Evolutionary conservation across 1,139 yeast species (phyloP), one percentile per base, ranked within the genome.

Genomic region (Debaryomyces psychrophilus): DNA sequence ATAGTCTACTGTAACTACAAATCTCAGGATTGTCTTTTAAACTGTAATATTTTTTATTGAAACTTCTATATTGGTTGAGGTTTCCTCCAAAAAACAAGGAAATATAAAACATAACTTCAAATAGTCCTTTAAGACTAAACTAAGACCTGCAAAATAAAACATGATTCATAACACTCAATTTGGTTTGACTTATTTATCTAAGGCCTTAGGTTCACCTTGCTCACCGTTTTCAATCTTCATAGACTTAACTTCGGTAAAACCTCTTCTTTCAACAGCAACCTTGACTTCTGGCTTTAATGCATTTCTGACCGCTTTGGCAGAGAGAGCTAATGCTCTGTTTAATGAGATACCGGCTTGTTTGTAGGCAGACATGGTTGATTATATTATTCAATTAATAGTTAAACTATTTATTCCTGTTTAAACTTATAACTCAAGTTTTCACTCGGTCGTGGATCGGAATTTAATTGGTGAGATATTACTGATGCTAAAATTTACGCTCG

Each of bases 221-320:
- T 57, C 67, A 67, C 97, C 98, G 58, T 86, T 80, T 64, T 79
- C 85, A 74, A 85, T 80, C 67, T 78, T 81, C 69, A 87, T 82
- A 56, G 79, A 87, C 70, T 82, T 84, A 61, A 84, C 90, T 64
- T 93, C 99, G 56, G 87, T 69, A 59, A 70, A 52, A 57, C 86
- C 87, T 77, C 96, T 88, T 71, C 81, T 79, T 61, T 86, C 89
- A 58, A 85, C 88, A 56, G 77, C 81, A 54, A 82, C 85, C 69
- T 87, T 88, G 68, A 82, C 70, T 62, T 92, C 97, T 58, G 92
- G 85, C 80, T 93, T 93, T 68, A 93, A 82, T 46, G 97, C 86
- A 61, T 81, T 78, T 77, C 98, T 90, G 64, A 90, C 81, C 53
- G 96, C 82, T 68, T 83, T 85, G 67, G 97, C 96, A 60, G 97